A percentile compares a stretch with the other conserved stretches of the same genome.
Conservation (phyloP, 1,139 yeast species). For the Saccharomyces pastorianus region DNA sequence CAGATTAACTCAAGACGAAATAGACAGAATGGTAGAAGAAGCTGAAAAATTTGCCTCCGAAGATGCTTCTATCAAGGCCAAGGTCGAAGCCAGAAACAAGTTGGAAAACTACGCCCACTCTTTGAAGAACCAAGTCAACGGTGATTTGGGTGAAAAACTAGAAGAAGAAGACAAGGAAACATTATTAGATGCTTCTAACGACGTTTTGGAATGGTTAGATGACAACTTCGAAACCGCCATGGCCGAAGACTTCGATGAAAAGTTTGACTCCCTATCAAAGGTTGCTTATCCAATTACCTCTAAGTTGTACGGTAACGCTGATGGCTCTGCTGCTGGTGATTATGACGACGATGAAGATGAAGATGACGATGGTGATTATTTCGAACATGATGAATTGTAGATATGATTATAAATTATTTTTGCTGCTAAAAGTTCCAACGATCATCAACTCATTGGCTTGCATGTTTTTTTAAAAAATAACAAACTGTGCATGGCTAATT, state of each 20-base stretch:
- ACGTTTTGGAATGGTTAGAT: slow-evolving; percentile 48
- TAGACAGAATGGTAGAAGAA: slow-evolving; percentile 90
- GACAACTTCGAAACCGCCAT: slow-evolving; percentile 85
- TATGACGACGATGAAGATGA: slow-evolving; percentile 52
- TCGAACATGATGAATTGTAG: slow-evolving; percentile 55
- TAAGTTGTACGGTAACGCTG: slow-evolving; percentile 70
- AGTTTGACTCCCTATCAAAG: slow-evolving; percentile 75
- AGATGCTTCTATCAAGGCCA: slow-evolving; percentile 72
- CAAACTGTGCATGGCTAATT: background rate
- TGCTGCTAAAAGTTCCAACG: background rate
- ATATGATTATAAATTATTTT: too few relatives aligned
- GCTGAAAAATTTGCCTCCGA: slow-evolving; percentile 87
- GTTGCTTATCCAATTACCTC: slow-evolving; percentile 89
- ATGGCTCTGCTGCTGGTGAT: slow-evolving; percentile 44
- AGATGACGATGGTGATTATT: slow-evolving; percentile 33
- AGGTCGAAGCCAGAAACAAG: slow-evolving; percentile 79
- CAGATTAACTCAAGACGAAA: slow-evolving; percentile 70
- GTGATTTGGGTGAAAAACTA: slow-evolving; percentile 63
- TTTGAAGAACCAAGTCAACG: slow-evolving; percentile 66
- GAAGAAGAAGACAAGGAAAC: slow-evolving; percentile 91
- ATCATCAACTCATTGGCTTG: slow-evolving; percentile 7
- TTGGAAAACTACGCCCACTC: slow-evolving; percentile 85
- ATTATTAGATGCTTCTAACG: slow-evolving; percentile 63
- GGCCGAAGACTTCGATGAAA: slow-evolving; percentile 89
- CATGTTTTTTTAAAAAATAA: too few relatives aligned